A percentile compares a stretch with the other conserved stretches of the same genome.
Evolutionary conservation across 1,284 basidiomycete genomes (phyloP).

Genomic region (Ceratobasidium sp.): DNA sequence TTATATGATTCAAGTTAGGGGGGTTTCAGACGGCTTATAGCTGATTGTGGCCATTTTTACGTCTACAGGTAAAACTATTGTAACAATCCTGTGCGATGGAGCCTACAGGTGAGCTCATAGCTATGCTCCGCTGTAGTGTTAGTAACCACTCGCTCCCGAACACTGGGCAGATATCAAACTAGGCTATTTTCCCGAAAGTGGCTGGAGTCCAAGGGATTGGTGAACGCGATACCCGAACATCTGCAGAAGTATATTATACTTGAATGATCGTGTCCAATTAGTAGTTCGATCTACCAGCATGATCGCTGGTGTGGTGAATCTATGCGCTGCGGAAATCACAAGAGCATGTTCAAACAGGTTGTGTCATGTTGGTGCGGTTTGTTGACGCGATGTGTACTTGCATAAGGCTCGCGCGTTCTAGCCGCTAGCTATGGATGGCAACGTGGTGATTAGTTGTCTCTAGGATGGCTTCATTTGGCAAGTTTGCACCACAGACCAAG

Average conservation of each 20-base stretch:
- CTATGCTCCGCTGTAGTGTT: conserved; percentile 39
- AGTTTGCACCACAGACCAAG: neutral
- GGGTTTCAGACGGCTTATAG: neutral
- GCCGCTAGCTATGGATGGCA: conserved; percentile 3
- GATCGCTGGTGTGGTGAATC: conserved; percentile 12
- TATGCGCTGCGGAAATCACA: conserved; percentile 9
- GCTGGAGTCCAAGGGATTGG: conserved; percentile 85
- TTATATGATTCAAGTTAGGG: conserved; percentile 39
- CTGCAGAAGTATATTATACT: conserved; percentile 92
- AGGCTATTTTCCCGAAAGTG: conserved; percentile 95
- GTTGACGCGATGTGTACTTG: conserved; percentile 35
- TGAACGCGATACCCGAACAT: conserved; percentile 80
- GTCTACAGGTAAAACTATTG: conserved; percentile 77
- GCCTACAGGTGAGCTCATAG: conserved; percentile 70
- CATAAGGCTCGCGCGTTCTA: conserved; percentile 30
- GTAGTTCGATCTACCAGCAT: conserved; percentile 10
- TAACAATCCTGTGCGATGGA: conserved; percentile 92
- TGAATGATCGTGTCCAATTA: conserved; percentile 55
- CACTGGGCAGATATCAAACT: conserved; percentile 75
- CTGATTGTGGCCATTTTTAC: conserved; percentile 13
- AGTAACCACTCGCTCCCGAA: conserved; percentile 12
- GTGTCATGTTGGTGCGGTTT: conserved; percentile 13
- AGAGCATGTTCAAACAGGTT: neutral
- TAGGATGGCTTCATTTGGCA: conserved; percentile 33
- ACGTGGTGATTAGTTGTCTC: conserved; percentile 11